Evolutionary conservation across 805 yeast genomes (phyloP).

Genomic region (Starmera amethionina): DNA sequence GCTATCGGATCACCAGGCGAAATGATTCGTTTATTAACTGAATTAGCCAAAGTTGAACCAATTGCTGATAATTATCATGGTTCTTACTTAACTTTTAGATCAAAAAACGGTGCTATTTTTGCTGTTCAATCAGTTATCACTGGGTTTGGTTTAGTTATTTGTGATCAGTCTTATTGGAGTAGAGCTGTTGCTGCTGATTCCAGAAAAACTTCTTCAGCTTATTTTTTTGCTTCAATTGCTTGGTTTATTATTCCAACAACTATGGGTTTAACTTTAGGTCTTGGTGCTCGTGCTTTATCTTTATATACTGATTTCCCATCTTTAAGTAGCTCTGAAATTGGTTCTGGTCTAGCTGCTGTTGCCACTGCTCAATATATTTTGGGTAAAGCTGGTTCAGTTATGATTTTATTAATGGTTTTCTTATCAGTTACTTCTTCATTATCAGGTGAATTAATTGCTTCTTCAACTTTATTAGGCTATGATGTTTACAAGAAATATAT

Average conservation of each 20-base stretch:
- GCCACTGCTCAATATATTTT: slow-evolving; percentile 29
- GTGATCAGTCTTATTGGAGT: slow-evolving; percentile 31
- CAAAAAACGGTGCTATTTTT: slow-evolving; percentile 22
- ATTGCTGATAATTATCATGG: slow-evolving; percentile 25
- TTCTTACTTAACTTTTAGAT: slow-evolving; percentile 27
- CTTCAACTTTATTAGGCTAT: slow-evolving; percentile 32
- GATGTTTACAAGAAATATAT: slow-evolving; percentile 36
- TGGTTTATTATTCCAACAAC: slow-evolving; percentile 32
- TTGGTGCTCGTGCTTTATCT: slow-evolving; percentile 27
- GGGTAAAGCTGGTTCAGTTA: slow-evolving; percentile 33
- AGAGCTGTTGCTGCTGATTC: slow-evolving; percentile 34
- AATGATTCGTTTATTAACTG: slow-evolving; percentile 32
- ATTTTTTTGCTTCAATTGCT: slow-evolving; percentile 28
- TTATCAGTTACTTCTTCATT: slow-evolving; percentile 32
- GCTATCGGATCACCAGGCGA: slow-evolving; percentile 26
- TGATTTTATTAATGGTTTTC: slow-evolving; percentile 32
- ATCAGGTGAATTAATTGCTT: slow-evolving; percentile 32
- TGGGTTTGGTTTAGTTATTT: slow-evolving; percentile 25
- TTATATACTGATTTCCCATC: slow-evolving; percentile 24
- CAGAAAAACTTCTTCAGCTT: slow-evolving; percentile 24
- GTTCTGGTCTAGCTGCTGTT: slow-evolving; percentile 32
- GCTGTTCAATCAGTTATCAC: slow-evolving; percentile 23
- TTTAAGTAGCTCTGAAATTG: slow-evolving; percentile 23
- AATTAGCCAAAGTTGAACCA: slow-evolving; percentile 23
- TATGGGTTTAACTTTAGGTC: slow-evolving; percentile 27